These are phyloP conservation scores for Strobilomyces confusus DNA, from an alignment of 768 basidiomycete species.

Conservation along the genomic window DNA sequence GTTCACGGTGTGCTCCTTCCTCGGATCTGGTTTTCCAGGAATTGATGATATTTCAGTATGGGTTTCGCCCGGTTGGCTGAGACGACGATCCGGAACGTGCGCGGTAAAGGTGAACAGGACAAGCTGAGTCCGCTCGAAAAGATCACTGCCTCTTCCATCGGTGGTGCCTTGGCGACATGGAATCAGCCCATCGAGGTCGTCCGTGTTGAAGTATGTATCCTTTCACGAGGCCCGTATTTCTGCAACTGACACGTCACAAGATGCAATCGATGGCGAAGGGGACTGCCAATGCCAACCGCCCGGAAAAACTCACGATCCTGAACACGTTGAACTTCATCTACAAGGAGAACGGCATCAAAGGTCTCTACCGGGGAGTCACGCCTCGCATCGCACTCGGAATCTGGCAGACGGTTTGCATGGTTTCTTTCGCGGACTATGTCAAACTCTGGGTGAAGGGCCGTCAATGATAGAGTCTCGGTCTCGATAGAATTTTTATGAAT, in stretches of 20 bases:
- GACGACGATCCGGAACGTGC: slow-evolving; percentile 64
- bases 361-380: slow-evolving; percentile 95
- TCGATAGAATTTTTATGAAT: slow-evolving; percentile 5
- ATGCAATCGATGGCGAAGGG: slow-evolving; percentile 99
- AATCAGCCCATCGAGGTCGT: slow-evolving; percentile 99
- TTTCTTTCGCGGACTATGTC: slow-evolving; percentile 95
- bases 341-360: slow-evolving; percentile 93
- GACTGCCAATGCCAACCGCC: slow-evolving; percentile 67
- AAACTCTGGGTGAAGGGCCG: slow-evolving; percentile 71
- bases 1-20: slow-evolving; percentile 60
- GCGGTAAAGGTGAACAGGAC: slow-evolving; percentile 77
- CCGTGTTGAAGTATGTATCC: slow-evolving; percentile 74
- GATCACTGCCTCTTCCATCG: slow-evolving; percentile 82
- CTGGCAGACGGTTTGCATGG: slow-evolving; percentile 99
- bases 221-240: not conserved
- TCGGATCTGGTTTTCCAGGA: not conserved
- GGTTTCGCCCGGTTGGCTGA: slow-evolving; percentile 96
- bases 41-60: slow-evolving; percentile 54
- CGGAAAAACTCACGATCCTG: slow-evolving; percentile 86
- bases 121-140: slow-evolving; percentile 77
- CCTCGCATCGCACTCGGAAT: slow-evolving; percentile 94
- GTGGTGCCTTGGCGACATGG: slow-evolving; percentile 96
- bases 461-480: slow-evolving; percentile 16
- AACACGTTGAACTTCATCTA: slow-evolving; percentile 95
- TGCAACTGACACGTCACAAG: slow-evolving; percentile 37